A percentile compares a stretch with the other conserved stretches of the same genome.
Conservation (phyloP, 352 stramenopile genomes). For the Globisporangium heterothallicum region DNA sequence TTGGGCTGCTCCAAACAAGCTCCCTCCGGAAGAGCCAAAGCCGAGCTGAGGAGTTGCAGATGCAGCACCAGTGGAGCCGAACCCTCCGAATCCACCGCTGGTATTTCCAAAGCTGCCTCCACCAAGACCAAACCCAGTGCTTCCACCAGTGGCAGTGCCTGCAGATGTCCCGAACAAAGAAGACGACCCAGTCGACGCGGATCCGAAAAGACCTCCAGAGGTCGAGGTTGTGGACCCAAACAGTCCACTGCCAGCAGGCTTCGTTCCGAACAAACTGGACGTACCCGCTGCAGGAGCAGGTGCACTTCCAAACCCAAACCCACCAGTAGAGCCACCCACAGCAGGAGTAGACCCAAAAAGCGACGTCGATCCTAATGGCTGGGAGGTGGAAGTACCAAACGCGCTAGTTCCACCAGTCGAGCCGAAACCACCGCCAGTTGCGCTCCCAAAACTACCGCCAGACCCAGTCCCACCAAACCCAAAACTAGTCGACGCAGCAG, state of each 20-base stretch:
- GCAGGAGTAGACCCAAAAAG: slow-evolving; percentile 33
- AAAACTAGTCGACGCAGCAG: slow-evolving; percentile 26
- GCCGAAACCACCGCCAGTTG: slow-evolving; percentile 28
- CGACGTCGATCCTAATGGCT: slow-evolving; percentile 31
- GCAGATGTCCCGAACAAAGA: slow-evolving; percentile 35
- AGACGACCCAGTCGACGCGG: slow-evolving; percentile 23
- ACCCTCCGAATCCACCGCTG: slow-evolving; percentile 39
- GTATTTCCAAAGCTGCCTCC: slow-evolving; percentile 31
- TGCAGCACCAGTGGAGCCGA: slow-evolving; percentile 20
- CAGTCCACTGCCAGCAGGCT: slow-evolving; percentile 26
- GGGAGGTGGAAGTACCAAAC: slow-evolving; percentile 29
- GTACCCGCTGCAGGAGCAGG: slow-evolving; percentile 17
- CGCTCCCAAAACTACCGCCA: slow-evolving; percentile 29
- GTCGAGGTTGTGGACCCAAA: slow-evolving; percentile 31
- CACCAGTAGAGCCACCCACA: slow-evolving; percentile 21
- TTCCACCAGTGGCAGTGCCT: slow-evolving; percentile 23
- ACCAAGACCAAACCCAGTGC: slow-evolving; percentile 36
- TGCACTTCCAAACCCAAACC: slow-evolving; percentile 37
- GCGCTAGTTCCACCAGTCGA: slow-evolving; percentile 24
- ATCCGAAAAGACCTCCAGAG: slow-evolving; percentile 29
- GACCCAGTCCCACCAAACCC: slow-evolving; percentile 33
- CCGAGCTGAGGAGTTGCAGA: slow-evolving; percentile 12
- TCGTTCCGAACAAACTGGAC: slow-evolving; percentile 41
- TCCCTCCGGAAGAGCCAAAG: slow-evolving; percentile 12
- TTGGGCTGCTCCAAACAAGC: slow-evolving; percentile 19